Conservation (phyloP, 2,329 filamentous ascomycete genomes). For the Coniochaeta sp. region DNA sequence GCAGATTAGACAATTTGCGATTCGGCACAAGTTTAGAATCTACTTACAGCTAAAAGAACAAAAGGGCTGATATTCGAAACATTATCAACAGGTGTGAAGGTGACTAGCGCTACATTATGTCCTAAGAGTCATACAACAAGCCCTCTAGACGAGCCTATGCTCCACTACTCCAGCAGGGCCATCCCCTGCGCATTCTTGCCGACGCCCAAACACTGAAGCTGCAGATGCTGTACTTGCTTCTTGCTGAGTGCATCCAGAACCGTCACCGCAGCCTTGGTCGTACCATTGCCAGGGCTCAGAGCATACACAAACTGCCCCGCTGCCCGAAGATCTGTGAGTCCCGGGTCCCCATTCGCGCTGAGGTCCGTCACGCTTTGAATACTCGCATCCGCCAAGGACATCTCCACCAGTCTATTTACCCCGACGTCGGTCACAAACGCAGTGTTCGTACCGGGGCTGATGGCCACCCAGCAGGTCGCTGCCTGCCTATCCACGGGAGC, state of each 20-base stretch:
- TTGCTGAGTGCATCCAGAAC: slow-evolving; percentile 27
- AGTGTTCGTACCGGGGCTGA: slow-evolving; percentile 37
- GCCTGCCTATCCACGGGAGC: slow-evolving; percentile 39
- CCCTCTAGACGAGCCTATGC: no score
- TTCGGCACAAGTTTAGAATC: no score
- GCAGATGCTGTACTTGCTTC: slow-evolving; percentile 24
- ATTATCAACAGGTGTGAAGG: no score
- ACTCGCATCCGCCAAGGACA: slow-evolving; percentile 40
- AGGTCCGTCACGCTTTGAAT: slow-evolving; percentile 36
- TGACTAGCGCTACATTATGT: no score
- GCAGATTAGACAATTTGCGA: no score
- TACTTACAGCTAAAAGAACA: no score
- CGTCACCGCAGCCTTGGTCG: slow-evolving; percentile 23
- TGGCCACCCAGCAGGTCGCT: slow-evolving; percentile 51
- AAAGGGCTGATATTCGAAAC: no score
- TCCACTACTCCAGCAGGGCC: slow-evolving; percentile 13
- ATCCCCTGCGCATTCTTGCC: slow-evolving; percentile 22
- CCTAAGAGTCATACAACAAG: no score
- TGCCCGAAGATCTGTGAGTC: slow-evolving; percentile 46
- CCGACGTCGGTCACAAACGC: slow-evolving; percentile 53
- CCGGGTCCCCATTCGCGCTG: slow-evolving; percentile 37
- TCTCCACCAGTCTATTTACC: slow-evolving; percentile 46
- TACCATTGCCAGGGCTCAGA: slow-evolving; percentile 44
- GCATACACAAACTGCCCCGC: slow-evolving; percentile 51
- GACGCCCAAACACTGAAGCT: slow-evolving; percentile 15